phyloP scores from a whole-genome alignment of 1,284 basidiomycete genomes.

The Malassezia cuniculi region DNA sequence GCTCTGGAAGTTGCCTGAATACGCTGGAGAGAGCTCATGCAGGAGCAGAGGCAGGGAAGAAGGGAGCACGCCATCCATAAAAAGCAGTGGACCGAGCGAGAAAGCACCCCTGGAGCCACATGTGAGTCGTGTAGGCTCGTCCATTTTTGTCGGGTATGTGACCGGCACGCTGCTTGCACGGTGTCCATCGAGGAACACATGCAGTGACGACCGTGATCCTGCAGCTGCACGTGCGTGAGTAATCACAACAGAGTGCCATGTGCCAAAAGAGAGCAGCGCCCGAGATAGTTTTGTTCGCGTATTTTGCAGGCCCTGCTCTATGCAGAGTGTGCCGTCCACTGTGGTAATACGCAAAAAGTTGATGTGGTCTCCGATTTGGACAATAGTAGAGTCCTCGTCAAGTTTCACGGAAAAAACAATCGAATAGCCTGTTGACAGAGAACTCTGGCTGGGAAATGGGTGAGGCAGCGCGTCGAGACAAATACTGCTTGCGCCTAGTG shows the following conservation, averaged over 20 bases:
- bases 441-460: slow-evolving; percentile 22
- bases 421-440: slow-evolving; percentile 21
- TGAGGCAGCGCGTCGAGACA: slow-evolving; percentile 22
- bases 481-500: too few relatives aligned
- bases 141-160: slow-evolving; percentile 4
- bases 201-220: slow-evolving; percentile 18
- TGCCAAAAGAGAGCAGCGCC: slow-evolving; percentile 8
- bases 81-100: slow-evolving; percentile 27
- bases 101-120: slow-evolving; percentile 20
- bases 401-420: slow-evolving; percentile 22
- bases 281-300: too few relatives aligned
- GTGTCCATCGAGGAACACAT: slow-evolving; percentile 29
- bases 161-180: slow-evolving; percentile 14
- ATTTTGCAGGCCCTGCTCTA: too few relatives aligned
- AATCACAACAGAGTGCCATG: slow-evolving; percentile 25
- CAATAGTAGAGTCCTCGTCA: too few relatives aligned
- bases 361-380: too few relatives aligned
- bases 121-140: slow-evolving; percentile 8
- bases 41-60: slow-evolving; percentile 28
- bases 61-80: slow-evolving; percentile 26
- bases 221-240: slow-evolving; percentile 23
- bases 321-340: too few relatives aligned
- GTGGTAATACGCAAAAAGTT: too few relatives aligned
- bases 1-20: slow-evolving; percentile 31
- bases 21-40: slow-evolving; percentile 22